phyloP scores from a whole-genome alignment of 345 rosid genomes.

The Hevea brasiliensis region DNA sequence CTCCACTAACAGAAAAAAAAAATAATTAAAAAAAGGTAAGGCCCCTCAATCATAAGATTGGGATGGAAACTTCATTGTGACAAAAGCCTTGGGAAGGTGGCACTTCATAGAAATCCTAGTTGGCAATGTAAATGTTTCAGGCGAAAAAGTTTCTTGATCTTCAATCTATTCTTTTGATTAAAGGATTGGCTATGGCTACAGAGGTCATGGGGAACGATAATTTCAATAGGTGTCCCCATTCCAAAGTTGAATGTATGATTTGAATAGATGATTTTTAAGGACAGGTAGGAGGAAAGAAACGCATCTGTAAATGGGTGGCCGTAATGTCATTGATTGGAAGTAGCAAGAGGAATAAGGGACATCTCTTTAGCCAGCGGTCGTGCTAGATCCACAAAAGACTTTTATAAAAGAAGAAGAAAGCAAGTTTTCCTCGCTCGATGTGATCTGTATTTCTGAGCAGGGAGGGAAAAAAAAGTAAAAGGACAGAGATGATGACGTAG shows the following conservation, averaged over 20 bases:
- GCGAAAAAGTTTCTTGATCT: not conserved
- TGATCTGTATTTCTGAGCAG: constrained; percentile 19
- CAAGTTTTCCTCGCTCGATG: constrained; percentile 15
- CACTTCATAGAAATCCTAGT: not conserved
- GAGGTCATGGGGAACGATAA: too few species aligned
- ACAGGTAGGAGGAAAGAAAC: not conserved
- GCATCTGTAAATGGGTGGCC: not conserved
- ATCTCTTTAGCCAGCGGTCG: constrained; percentile 44
- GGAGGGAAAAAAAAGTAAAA: constrained; percentile 11
- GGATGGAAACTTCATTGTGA: constrained; percentile 7
- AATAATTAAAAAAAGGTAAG: not conserved
- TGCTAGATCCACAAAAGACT: constrained; percentile 14
- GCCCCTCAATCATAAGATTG: not conserved
- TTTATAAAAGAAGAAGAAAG: constrained; percentile 24
- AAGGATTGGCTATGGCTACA: not conserved
- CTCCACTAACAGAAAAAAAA: constrained; percentile 7
- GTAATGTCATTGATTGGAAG: constrained; percentile 34
- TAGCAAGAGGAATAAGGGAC: constrained; percentile 55
- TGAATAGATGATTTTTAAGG: not conserved
- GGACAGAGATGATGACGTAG: constrained; percentile 42
- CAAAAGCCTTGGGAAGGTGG: constrained; percentile 3
- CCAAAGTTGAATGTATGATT: not conserved
- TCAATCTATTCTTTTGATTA: not conserved
- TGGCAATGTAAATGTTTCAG: not conserved
- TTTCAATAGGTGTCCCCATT: too few species aligned